Evolutionary conservation across 441 rosid genomes (phyloP).

Genomic region (Adansonia gregorii): DNA sequence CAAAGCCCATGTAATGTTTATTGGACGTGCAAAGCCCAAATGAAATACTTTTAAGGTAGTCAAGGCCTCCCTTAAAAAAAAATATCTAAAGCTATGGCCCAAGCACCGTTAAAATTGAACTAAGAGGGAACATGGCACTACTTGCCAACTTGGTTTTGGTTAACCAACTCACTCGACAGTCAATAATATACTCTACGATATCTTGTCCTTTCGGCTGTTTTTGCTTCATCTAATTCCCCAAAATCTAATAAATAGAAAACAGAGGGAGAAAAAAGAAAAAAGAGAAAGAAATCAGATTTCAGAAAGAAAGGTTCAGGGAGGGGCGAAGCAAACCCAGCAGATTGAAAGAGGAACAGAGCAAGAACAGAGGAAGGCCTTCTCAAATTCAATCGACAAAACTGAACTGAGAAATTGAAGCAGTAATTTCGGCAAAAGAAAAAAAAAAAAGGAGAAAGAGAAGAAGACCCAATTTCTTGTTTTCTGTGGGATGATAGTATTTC

Average conservation of each 20-base stretch:
- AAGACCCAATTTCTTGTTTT: neutral
- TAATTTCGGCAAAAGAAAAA: neutral
- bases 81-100: neutral
- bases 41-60: neutral
- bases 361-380: neutral
- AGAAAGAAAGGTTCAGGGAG: neutral
- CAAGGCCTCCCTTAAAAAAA: neutral
- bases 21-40: neutral
- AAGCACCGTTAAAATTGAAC: neutral
- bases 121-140: neutral
- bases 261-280: neutral
- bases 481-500: constrained; percentile 30
- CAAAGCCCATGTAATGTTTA: neutral
- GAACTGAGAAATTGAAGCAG: constrained; percentile 7
- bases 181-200: neutral
- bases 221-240: neutral
- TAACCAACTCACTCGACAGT: neutral
- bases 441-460: neutral
- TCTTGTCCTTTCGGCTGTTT: neutral
- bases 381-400: neutral
- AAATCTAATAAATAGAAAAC: neutral
- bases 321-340: neutral
- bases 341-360: neutral
- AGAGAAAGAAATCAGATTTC: neutral
- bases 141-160: neutral